These are phyloP conservation scores for Tetradesmus obliquus DNA, from an alignment of 139 green algal species.

Conservation along the genomic window DNA sequence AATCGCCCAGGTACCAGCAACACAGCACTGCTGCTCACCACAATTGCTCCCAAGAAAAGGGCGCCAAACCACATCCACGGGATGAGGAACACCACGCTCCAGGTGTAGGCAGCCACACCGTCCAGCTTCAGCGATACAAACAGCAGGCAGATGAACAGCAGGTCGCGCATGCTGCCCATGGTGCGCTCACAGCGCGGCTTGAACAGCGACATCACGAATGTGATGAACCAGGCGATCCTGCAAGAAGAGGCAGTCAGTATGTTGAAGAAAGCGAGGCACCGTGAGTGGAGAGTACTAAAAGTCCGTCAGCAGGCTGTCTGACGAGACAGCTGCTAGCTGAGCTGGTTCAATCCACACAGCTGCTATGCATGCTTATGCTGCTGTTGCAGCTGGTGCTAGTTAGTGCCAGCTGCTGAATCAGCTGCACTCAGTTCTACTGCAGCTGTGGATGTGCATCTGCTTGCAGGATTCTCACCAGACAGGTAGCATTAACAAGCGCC, in stretches of 20 bases:
- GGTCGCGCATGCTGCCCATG: constrained; percentile 59
- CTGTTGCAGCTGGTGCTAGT: too few species aligned
- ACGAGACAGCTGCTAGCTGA: background rate
- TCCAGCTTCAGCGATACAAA: constrained; percentile 71
- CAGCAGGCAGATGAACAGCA: constrained; percentile 67
- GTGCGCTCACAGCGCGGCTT: constrained; percentile 60
- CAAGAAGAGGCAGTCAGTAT: background rate
- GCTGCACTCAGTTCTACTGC: background rate
- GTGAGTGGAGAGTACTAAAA: background rate
- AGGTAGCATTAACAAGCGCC: constrained; percentile 30
- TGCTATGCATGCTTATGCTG: background rate
- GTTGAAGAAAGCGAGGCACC: background rate
- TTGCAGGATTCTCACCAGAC: constrained; percentile 41
- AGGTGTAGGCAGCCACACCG: constrained; percentile 56
- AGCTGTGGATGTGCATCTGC: background rate
- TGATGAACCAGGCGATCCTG: constrained; percentile 61
- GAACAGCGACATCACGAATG: constrained; percentile 42
- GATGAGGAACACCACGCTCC: constrained; percentile 72
- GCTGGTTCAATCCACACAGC: background rate
- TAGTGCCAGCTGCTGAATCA: background rate
- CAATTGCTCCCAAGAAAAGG: constrained; percentile 56
- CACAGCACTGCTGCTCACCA: constrained; percentile 45
- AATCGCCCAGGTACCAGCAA: background rate
- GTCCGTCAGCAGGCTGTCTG: background rate
- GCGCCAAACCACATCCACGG: constrained; percentile 72